Conservation (phyloP, 768 basidiomycete species). For the Boletales sp. region DNA sequence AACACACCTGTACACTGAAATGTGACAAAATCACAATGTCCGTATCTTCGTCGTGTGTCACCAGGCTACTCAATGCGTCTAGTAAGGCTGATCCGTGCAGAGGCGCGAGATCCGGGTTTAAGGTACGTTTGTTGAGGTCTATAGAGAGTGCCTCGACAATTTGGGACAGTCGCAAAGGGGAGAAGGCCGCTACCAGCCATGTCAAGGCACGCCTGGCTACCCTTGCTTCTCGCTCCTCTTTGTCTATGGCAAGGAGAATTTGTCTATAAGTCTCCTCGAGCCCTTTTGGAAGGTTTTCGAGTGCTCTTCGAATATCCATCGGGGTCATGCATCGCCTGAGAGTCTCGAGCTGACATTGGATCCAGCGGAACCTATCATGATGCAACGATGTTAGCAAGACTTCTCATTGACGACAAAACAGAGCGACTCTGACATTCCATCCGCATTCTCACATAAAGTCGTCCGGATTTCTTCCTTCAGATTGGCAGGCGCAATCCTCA, state of each 20-base stretch:
- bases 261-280: slow-evolving; percentile 7
- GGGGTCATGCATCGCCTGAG: slow-evolving; percentile 7
- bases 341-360: slow-evolving; percentile 11
- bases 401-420: no score
- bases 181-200: slow-evolving; percentile 11
- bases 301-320: background rate
- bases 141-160: slow-evolving; percentile 7
- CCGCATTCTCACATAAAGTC: slow-evolving; percentile 1
- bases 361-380: slow-evolving; percentile 12
- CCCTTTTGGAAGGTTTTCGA: slow-evolving; percentile 3
- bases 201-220: background rate
- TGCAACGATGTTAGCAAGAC: no score
- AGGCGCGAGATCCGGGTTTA: background rate
- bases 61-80: slow-evolving; percentile 6
- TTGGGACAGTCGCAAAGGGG: background rate
- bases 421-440: slow-evolving; percentile 10
- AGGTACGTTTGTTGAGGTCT: background rate
- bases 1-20: slow-evolving; percentile 11
- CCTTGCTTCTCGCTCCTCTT: background rate
- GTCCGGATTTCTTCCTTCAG: slow-evolving; percentile 6
- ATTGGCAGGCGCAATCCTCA: no score
- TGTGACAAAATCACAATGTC: slow-evolving; percentile 8
- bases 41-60: slow-evolving; percentile 1
- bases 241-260: slow-evolving; percentile 3
- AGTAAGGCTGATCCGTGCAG: slow-evolving; percentile 2